phyloP scores from a whole-genome alignment of 805 yeast species.

The Pichia nakasei region DNA sequence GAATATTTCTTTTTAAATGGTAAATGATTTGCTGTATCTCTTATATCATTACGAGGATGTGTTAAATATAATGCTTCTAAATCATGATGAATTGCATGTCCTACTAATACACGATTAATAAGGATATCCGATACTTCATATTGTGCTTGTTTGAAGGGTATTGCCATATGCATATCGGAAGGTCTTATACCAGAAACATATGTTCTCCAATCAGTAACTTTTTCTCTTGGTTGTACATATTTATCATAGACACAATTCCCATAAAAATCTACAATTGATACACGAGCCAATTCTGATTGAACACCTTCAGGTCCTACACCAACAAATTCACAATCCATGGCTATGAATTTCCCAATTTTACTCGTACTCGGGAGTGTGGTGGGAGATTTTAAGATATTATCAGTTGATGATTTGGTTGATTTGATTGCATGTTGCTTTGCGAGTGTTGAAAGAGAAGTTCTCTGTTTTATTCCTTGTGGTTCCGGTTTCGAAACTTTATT shows the following conservation, averaged over 20 bases:
- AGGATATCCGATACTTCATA: slow-evolving; percentile 42
- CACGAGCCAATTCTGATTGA: slow-evolving; percentile 72
- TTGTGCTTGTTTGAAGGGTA: slow-evolving; percentile 61
- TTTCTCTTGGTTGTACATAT: slow-evolving; percentile 66
- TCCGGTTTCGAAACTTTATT: no score
- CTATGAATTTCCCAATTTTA: slow-evolving; percentile 61
- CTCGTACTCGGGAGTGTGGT: background rate
- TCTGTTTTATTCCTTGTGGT: background rate
- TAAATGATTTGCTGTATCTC: slow-evolving; percentile 66
- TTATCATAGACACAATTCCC: slow-evolving; percentile 66
- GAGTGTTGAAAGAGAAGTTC: slow-evolving; percentile 10
- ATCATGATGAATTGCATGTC: slow-evolving; percentile 82
- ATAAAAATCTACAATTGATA: slow-evolving; percentile 75
- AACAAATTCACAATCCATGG: slow-evolving; percentile 92
- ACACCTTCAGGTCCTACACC: slow-evolving; percentile 74
- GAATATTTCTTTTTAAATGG: slow-evolving; percentile 50
- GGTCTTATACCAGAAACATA: slow-evolving; percentile 86
- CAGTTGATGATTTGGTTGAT: no score
- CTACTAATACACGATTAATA: slow-evolving; percentile 54
- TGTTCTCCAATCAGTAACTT: slow-evolving; percentile 86
- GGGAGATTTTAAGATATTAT: no score
- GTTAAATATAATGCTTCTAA: slow-evolving; percentile 55
- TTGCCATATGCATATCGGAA: slow-evolving; percentile 56
- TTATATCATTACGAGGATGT: slow-evolving; percentile 52
- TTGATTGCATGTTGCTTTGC: background rate